Conservation (phyloP, 257 asterid genomes). For the Parsonsia alboflavescens region DNA sequence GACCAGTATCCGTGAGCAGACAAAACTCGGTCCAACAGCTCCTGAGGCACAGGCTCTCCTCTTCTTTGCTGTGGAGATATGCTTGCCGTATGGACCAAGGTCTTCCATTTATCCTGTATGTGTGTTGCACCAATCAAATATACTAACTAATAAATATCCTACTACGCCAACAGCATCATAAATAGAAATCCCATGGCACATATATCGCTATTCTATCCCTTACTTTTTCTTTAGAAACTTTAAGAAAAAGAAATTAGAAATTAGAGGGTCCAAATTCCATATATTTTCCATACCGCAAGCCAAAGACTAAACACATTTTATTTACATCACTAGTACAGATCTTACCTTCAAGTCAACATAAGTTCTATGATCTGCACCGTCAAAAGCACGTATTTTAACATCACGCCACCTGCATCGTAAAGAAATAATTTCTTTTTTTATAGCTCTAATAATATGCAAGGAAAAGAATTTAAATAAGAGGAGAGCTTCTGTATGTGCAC, state of each 20-base stretch:
- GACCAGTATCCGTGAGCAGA: slow-evolving; percentile 74
- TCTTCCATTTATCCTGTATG: slow-evolving; percentile 88
- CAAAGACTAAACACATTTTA: not conserved
- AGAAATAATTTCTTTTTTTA: not conserved
- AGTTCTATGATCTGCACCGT: slow-evolving; percentile 86
- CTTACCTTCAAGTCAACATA: slow-evolving; percentile 91
- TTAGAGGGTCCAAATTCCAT: not conserved
- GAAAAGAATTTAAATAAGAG: not conserved
- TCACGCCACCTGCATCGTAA: slow-evolving; percentile 89
- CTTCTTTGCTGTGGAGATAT: slow-evolving; percentile 88
- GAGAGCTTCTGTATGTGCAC: not conserved
- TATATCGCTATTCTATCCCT: not conserved
- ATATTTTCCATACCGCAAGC: not conserved
- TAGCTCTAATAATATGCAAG: not conserved
- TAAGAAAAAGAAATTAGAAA: too few relatives aligned
- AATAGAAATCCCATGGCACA: not conserved
- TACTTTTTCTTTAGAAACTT: not conserved
- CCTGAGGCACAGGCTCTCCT: slow-evolving; percentile 93
- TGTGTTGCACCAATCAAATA: not conserved
- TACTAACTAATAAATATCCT: not conserved
- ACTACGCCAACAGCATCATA: too few relatives aligned
- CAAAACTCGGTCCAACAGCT: slow-evolving; percentile 68
- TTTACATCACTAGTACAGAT: not conserved
- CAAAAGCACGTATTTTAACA: slow-evolving; percentile 83
- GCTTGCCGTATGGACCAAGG: slow-evolving; percentile 88